Conservation (phyloP, 2,329 filamentous ascomycete species). For the Fusarium siculi region DNA sequence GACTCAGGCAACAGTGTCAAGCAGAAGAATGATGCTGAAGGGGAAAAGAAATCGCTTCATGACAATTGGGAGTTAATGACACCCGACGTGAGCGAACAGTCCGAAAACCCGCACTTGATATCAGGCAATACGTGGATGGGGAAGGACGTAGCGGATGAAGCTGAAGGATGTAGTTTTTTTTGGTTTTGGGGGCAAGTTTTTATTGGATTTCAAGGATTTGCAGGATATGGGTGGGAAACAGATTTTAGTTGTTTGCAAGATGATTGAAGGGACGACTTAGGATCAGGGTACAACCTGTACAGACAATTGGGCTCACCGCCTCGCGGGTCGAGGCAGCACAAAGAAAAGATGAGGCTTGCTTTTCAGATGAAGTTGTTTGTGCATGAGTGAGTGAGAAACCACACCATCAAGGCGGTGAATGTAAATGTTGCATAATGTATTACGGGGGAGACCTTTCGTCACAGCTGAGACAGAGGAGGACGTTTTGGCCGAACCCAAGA, state of each 20-base stretch:
- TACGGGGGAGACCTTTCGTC: not conserved
- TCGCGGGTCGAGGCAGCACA: slow-evolving; percentile 35
- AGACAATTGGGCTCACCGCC: slow-evolving; percentile 31
- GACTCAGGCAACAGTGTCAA: slow-evolving; percentile 16
- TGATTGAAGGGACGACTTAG: slow-evolving; percentile 25
- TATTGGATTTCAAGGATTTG: slow-evolving; percentile 34
- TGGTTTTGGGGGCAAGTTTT: slow-evolving; percentile 14
- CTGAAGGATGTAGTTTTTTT: slow-evolving; percentile 13
- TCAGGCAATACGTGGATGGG: slow-evolving; percentile 55
- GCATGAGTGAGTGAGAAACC: slow-evolving; percentile 2
- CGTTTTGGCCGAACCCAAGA: slow-evolving; percentile 18
- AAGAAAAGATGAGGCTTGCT: slow-evolving; percentile 21
- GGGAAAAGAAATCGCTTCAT: slow-evolving; percentile 47
- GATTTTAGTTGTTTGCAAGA: slow-evolving; percentile 32
- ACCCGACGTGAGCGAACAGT: slow-evolving; percentile 52
- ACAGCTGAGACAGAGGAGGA: slow-evolving; percentile 12
- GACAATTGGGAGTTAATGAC: slow-evolving; percentile 52
- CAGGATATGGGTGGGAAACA: slow-evolving; percentile 29
- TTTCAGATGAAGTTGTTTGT: not conserved
- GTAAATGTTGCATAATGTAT: slow-evolving; percentile 30
- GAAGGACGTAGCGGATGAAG: slow-evolving; percentile 32
- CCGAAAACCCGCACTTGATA: slow-evolving; percentile 47
- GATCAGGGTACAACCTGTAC: slow-evolving; percentile 32
- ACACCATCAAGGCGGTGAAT: slow-evolving; percentile 27
- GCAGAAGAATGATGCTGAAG: slow-evolving; percentile 11